Base-by-base conservation (phyloP, 768 basidiomycete species). In the Rhodotorula diobovata region DNA sequence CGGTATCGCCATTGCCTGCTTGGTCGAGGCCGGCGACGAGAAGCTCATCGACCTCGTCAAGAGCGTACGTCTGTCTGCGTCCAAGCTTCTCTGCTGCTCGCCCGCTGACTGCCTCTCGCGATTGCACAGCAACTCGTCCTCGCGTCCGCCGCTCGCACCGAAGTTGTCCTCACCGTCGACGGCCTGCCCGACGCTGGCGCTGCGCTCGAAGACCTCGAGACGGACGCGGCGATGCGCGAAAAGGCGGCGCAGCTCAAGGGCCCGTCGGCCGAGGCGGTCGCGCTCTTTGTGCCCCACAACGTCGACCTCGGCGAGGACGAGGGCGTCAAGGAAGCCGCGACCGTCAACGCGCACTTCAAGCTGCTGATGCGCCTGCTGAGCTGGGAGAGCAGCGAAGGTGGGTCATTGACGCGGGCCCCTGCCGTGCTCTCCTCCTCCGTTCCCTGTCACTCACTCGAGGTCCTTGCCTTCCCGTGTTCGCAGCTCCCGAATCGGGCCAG, bases 351-450 rank as follows among this genome's bases (percentile, higher is more conserved):
- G 20, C 85, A 88, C 66, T 82, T 97, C 71, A 93, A 93, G 79
- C 85, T 98, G 37, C 80, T 98, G 71, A 89, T 96, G 80, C 87
- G 89, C 46, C 82, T 98, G 15, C 82, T 88, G 32, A 86, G 87
- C 48, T 94, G 94, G 71, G 83, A 88, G 57, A 80, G 84, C 20
- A 85, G 87, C 64, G 87, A 91, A 78, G 86, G 92, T 90, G 75
- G 61, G 84, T 25, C 28, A 14, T n/a, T n/a, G n/a, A n/a, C n/a
- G n/a, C n/a, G n/a, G n/a, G 53, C 30, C 4, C 32, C 53, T 34
- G 30, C 7, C 2, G n/a, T n/a, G 28, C 51, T 12, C n/a, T 39
- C 56, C 66, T 28, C 23, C 37, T 45, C n/a, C n/a, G 50, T 30
- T 51, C 10, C n/a, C 46, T 4, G 32, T 71, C 63, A 65, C 41